phyloP scores from a whole-genome alignment of 2,329 filamentous ascomycete genomes.

The Clarireedia monteithiana region DNA sequence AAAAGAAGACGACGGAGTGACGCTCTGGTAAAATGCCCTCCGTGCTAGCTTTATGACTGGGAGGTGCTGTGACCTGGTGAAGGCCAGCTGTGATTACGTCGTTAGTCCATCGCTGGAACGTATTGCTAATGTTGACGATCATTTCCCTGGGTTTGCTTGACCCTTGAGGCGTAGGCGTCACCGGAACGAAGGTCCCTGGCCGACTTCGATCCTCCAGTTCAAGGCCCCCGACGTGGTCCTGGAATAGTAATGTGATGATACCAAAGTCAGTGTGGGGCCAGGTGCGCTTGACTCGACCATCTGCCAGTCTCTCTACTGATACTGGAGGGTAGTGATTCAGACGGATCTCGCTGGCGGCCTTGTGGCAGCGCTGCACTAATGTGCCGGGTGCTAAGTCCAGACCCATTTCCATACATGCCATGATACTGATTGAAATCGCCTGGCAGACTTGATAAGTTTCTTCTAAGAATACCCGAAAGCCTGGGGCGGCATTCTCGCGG shows the following conservation, averaged over 20 bases:
- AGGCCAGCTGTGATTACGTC: slow-evolving; percentile 8
- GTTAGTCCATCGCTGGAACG: slow-evolving; percentile 21
- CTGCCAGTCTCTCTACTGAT: slow-evolving; percentile 22
- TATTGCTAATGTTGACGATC: slow-evolving; percentile 40
- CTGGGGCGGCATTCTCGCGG: slow-evolving; percentile 33
- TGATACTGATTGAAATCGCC: background rate
- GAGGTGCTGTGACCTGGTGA: slow-evolving; percentile 10
- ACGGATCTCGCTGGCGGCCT: slow-evolving; percentile 25
- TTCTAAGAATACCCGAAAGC: slow-evolving; percentile 38
- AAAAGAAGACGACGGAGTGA: slow-evolving; percentile 10
- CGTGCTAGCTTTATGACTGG: background rate
- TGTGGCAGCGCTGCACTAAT: slow-evolving; percentile 1
- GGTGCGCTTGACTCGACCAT: slow-evolving; percentile 1
- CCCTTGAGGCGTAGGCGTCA: slow-evolving; percentile 32
- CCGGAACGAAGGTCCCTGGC: slow-evolving; percentile 35
- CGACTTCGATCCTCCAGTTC: slow-evolving; percentile 39
- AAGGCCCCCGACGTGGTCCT: slow-evolving; percentile 43
- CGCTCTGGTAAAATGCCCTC: background rate
- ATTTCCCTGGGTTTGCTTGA: slow-evolving; percentile 32
- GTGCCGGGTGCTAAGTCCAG: slow-evolving; percentile 1
- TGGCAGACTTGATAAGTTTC: slow-evolving; percentile 32
- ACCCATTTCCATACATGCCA: slow-evolving; percentile 6
- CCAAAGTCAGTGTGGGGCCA: slow-evolving; percentile 44
- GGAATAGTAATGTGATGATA: slow-evolving; percentile 43
- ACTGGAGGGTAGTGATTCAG: slow-evolving; percentile 36